Percentiles rank a stretch among this genome's conserved stretches.
Evolutionary conservation across 2,329 filamentous ascomycete species (phyloP).

Genomic region (Ceratocystis diversiconidia): DNA sequence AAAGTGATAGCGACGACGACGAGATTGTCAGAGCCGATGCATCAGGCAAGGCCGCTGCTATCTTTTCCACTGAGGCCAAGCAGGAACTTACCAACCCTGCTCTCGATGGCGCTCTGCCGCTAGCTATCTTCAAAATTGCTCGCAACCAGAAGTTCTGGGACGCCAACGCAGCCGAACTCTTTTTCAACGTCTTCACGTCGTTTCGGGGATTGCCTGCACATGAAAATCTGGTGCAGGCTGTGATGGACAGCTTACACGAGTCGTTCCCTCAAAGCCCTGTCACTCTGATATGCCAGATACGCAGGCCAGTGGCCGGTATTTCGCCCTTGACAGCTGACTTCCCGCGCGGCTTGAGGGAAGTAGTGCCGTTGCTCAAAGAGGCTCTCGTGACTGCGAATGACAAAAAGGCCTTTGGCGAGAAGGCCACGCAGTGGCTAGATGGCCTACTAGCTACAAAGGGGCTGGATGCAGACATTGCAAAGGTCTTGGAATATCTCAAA

Average conservation of each 20-base stretch:
- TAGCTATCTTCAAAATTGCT: constrained; percentile 79
- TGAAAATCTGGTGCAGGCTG: constrained; percentile 56
- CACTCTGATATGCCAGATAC: constrained; percentile 57
- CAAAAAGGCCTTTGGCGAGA: constrained; percentile 32
- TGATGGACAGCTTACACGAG: constrained; percentile 50
- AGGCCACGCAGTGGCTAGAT: constrained; percentile 41
- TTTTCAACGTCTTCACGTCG: constrained; percentile 64
- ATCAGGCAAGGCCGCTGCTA: constrained; percentile 30
- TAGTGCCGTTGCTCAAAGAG: constrained; percentile 47
- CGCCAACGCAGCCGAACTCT: constrained; percentile 51
- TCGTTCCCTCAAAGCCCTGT: constrained; percentile 45
- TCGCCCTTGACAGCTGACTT: constrained; percentile 53
- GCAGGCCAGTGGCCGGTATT: constrained; percentile 54
- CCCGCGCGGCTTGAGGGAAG: constrained; percentile 52
- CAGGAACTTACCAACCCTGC: constrained; percentile 63
- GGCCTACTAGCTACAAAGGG: constrained; percentile 34
- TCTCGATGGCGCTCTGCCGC: constrained; percentile 81
- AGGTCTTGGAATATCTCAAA: constrained; percentile 41
- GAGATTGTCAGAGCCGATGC: constrained; percentile 32
- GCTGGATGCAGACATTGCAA: constrained; percentile 41
- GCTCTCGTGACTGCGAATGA: constrained; percentile 34
- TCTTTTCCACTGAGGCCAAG: constrained; percentile 33
- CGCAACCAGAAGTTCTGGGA: constrained; percentile 62
- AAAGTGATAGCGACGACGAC: constrained; percentile 30
- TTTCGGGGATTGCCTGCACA: constrained; percentile 47